These are phyloP conservation scores for Corylus americana DNA, from an alignment of 306 rosid species.

Conservation along the genomic window DNA sequence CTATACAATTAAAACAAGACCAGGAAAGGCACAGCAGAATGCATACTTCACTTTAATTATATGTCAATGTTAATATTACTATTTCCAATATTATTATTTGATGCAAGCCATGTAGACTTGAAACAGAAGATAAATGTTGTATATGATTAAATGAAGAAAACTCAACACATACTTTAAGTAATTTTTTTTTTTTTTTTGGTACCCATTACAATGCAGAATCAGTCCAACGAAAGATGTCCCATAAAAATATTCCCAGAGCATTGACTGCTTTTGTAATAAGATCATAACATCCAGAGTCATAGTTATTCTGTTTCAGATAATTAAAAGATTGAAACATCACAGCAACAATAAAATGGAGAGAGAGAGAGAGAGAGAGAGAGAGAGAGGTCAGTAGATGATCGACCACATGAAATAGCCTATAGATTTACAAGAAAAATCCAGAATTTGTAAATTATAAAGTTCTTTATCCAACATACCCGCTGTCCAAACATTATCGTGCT, in stretches of 20 bases:
- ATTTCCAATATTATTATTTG: background rate
- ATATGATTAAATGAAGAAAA: background rate
- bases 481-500: conserved; percentile 73
- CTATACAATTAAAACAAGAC: background rate
- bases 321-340: background rate
- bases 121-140: background rate
- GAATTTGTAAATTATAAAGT: background rate
- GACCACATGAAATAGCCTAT: background rate
- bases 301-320: background rate
- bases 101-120: background rate
- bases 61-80: background rate
- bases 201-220: background rate
- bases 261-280: background rate
- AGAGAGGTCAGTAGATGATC: conserved; percentile 1
- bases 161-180: background rate
- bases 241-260: background rate
- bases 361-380: background rate
- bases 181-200: background rate
- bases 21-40: background rate
- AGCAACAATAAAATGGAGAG: background rate
- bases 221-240: background rate
- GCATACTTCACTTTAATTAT: background rate
- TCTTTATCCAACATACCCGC: conserved; percentile 48
- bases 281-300: background rate
- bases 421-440: background rate